These are phyloP conservation scores for Posidonia oceanica DNA, from an alignment of 116 monocot genomes.

Conservation along the genomic window DNA sequence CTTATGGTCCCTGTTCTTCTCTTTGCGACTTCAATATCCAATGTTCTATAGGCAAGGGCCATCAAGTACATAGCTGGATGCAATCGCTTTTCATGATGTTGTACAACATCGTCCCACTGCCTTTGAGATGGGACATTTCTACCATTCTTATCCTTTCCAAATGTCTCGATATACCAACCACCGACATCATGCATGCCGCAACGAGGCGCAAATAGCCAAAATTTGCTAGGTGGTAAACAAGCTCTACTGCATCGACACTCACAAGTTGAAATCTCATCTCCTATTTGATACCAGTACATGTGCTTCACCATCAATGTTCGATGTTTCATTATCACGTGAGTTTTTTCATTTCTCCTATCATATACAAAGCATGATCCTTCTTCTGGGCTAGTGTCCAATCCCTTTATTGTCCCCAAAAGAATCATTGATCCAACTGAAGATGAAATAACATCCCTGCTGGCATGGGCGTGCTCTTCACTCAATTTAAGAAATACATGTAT, in stretches of 20 bases:
- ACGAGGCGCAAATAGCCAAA: slow-evolving; percentile 95
- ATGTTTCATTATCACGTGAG: slow-evolving; percentile 86
- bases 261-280: slow-evolving; percentile 56
- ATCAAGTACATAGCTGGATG: slow-evolving; percentile 94
- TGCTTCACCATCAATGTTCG: slow-evolving; percentile 96
- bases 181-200: slow-evolving; percentile 85
- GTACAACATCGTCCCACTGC: slow-evolving; percentile 50
- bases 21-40: slow-evolving; percentile 72
- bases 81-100: slow-evolving; percentile 67
- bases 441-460: slow-evolving; percentile 1
- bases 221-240: slow-evolving; percentile 88
- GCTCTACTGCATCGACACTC: slow-evolving; percentile 94
- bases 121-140: slow-evolving; percentile 58
- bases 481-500: slow-evolving; percentile 65
- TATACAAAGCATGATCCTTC: slow-evolving; percentile 80
- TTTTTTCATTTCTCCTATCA: slow-evolving; percentile 49
- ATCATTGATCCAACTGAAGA: slow-evolving; percentile 13
- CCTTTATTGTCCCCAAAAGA: slow-evolving; percentile 70
- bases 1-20: slow-evolving; percentile 43
- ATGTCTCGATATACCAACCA: slow-evolving; percentile 98
- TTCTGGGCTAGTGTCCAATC: slow-evolving; percentile 64
- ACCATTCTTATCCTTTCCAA: slow-evolving; percentile 71
- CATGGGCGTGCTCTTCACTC: slow-evolving; percentile 13
- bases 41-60: slow-evolving; percentile 86
- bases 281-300: slow-evolving; percentile 86